A percentile compares a stretch with the other conserved stretches of the same genome.
phyloP scores from a whole-genome alignment of 73 alveolate species.

The Tetrahymena thermophila region DNA sequence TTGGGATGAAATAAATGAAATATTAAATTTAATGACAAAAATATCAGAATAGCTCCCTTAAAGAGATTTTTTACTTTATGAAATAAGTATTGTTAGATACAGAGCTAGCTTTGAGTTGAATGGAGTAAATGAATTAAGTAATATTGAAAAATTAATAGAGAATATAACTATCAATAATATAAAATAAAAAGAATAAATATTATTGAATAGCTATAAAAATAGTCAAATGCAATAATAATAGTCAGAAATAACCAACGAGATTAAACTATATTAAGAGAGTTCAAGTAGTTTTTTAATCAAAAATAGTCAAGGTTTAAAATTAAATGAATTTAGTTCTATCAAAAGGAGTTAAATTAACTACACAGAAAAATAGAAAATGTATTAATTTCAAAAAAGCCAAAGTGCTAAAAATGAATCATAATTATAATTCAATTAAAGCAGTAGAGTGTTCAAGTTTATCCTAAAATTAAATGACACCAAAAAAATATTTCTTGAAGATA shows the following conservation, averaged over 20 bases:
- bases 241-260: background rate
- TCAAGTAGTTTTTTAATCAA: background rate
- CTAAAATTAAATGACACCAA: background rate
- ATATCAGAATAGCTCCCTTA: background rate
- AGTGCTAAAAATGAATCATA: background rate
- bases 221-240: background rate
- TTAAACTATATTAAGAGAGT: background rate
- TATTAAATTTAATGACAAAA: too few relatives aligned
- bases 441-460: background rate
- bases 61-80: background rate
- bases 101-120: background rate
- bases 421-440: too few relatives aligned
- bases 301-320: background rate
- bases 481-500: too few relatives aligned
- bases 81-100: background rate
- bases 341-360: background rate
- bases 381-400: background rate
- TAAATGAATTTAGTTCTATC: background rate
- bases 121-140: too few relatives aligned
- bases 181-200: background rate
- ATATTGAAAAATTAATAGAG: background rate
- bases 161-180: too few relatives aligned
- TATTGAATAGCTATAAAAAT: too few relatives aligned
- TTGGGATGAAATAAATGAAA: background rate
- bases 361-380: background rate